Conservation (phyloP, 371 early-diverging fungal genomes). For the Rhizopus microsporus region DNA sequence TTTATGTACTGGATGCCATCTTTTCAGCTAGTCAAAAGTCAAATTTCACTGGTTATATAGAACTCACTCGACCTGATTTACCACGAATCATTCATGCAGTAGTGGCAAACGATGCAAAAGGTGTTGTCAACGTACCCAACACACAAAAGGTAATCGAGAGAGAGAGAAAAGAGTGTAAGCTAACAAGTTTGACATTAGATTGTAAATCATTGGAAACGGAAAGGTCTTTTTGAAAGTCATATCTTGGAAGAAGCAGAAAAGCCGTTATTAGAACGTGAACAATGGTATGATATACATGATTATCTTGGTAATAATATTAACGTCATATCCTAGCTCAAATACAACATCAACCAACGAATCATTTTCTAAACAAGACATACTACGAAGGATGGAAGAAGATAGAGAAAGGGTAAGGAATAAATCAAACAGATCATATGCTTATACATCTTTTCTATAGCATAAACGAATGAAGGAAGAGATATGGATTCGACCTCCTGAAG, state of each 20-base stretch:
- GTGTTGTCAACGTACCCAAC: slow-evolving; percentile 69
- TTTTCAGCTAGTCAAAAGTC: slow-evolving; percentile 59
- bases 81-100: slow-evolving; percentile 58
- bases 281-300: slow-evolving; percentile 35
- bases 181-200: slow-evolving; percentile 27
- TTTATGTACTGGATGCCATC: slow-evolving; percentile 76
- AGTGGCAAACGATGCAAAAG: slow-evolving; percentile 65
- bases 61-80: slow-evolving; percentile 61
- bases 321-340: not conserved
- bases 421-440: not conserved
- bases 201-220: slow-evolving; percentile 47
- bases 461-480: slow-evolving; percentile 74
- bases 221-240: slow-evolving; percentile 37
- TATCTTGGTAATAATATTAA: no score
- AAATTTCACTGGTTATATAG: slow-evolving; percentile 58
- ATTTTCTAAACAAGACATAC: slow-evolving; percentile 64
- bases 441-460: slow-evolving; percentile 39
- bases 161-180: not conserved
- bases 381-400: slow-evolving; percentile 80
- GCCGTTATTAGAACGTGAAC: slow-evolving; percentile 46
- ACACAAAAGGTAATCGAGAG: slow-evolving; percentile 59
- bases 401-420: slow-evolving; percentile 59
- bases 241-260: slow-evolving; percentile 52
- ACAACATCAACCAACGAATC: slow-evolving; percentile 31
- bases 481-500: slow-evolving; percentile 72